Evolutionary conservation across 805 yeast genomes (phyloP), one percentile per base, ranked within the genome.

Genomic region (Kodamaea lidongshanica): DNA sequence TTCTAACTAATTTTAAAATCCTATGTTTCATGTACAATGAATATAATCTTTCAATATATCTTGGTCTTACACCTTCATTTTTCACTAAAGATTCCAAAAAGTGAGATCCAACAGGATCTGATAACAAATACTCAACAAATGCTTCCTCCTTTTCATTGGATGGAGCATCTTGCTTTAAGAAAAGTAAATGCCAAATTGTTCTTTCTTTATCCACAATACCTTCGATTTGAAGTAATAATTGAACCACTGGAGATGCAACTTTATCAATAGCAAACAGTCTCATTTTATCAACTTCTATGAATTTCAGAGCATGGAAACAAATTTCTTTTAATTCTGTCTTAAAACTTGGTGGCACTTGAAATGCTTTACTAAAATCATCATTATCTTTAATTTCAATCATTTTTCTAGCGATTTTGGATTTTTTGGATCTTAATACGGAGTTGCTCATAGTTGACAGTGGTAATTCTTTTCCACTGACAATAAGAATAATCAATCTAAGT

Each of bases 31-130:
- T 83, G 58, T 87, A 84, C 5, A 72, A 52, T 23, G 58, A 59
- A 60, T 75, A 85, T 27, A 89, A 54, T 44, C 95, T 70, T 44
- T 79, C 82, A 12, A 82, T 72, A 48, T 74, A 77, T 40, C 75
- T 79, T 39, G 72, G 58, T 41, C 92, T 76, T 7, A 56, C 69
- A 8, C 69, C 70, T 38, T 79, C 77, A 35, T 70, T 72, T 27
- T 70, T 73, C 30, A 88, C 64, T 7, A 77, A 70, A 12, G 78
- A 70, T 54, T 92, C 86, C 16, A 89, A 64, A 61, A 92, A 89
- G 56, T 87, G 96, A 1, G 94, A 81, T 0, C 97, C 98, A n/a
- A 88, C 85, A 1, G 94, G 66, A 48, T 87, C 95, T 6, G 92
- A 74, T 20, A 89, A 58, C 32, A 88, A 64, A 46, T 81, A 82